phyloP scores from a whole-genome alignment of 108 stramenopile genomes.

The Schizochytrium sp. region DNA sequence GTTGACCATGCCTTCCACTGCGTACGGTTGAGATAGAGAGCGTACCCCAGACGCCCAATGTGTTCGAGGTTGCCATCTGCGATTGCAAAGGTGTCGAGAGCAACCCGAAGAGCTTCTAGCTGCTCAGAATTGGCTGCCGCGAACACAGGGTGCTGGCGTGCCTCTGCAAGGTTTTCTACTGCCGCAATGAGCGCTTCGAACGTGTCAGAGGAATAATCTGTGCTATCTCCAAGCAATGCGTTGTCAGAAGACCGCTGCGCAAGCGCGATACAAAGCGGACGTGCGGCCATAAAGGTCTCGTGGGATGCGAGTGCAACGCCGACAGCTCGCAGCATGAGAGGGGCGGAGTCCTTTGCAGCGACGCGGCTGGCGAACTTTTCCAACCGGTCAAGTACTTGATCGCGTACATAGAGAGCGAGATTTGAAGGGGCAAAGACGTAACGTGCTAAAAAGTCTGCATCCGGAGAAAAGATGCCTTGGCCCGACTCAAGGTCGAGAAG shows the following conservation, averaged over 20 bases:
- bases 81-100: neutral
- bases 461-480: neutral
- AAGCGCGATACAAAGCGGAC: neutral
- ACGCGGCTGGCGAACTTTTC: neutral
- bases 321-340: neutral
- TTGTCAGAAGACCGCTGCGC: too few species aligned
- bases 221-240: neutral
- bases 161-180: neutral
- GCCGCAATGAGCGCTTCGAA: neutral
- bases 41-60: neutral
- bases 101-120: neutral
- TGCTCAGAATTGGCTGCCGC: neutral
- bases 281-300: neutral
- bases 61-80: neutral
- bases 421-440: neutral
- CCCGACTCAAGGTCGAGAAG: neutral
- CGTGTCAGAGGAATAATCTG: neutral
- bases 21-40: neutral
- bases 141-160: neutral
- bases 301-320: neutral
- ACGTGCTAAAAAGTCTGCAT: neutral
- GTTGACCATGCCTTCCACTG: neutral
- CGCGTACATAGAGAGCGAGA: neutral
- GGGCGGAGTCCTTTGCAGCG: neutral
- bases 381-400: neutral